These are phyloP conservation scores for Paramyrothecium sp. DNA, from an alignment of 2,329 filamentous ascomycete genomes.

Conservation along the genomic window DNA sequence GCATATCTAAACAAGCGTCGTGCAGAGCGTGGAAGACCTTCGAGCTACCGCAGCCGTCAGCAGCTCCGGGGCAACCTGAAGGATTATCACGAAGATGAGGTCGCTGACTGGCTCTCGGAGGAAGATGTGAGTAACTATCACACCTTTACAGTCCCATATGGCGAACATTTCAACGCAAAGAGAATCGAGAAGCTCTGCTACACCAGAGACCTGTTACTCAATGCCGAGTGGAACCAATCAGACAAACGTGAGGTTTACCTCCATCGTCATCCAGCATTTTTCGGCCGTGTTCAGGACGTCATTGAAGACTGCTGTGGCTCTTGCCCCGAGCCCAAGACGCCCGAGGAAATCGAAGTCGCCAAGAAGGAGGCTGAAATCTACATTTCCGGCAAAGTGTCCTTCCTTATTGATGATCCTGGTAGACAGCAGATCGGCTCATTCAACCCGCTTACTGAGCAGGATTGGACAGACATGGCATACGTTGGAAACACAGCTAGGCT, in stretches of 20 bases:
- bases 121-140: conserved; percentile 79
- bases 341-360: conserved; percentile 69
- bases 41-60: conserved; percentile 35
- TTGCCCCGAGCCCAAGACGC: conserved; percentile 68
- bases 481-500: conserved; percentile 74
- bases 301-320: conserved; percentile 79
- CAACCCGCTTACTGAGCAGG: conserved; percentile 76
- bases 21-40: conserved; percentile 68
- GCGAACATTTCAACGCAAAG: conserved; percentile 58
- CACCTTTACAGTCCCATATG: conserved; percentile 72
- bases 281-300: conserved; percentile 72
- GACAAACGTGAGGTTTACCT: conserved; percentile 74
- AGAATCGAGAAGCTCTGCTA: conserved; percentile 82
- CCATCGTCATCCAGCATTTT: conserved; percentile 84
- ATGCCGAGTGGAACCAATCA: conserved; percentile 81
- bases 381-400: conserved; percentile 70
- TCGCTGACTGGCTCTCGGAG: conserved; percentile 78
- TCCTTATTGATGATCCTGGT: conserved; percentile 79
- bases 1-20: conserved; percentile 69
- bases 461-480: conserved; percentile 92
- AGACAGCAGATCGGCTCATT: conserved; percentile 71
- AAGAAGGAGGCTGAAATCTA: conserved; percentile 74
- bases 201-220: conserved; percentile 77
- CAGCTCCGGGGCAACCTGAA: conserved; percentile 69
- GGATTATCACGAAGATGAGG: conserved; percentile 72